phyloP scores from a whole-genome alignment of 768 basidiomycete genomes.

The Atractiella rhizophila region DNA sequence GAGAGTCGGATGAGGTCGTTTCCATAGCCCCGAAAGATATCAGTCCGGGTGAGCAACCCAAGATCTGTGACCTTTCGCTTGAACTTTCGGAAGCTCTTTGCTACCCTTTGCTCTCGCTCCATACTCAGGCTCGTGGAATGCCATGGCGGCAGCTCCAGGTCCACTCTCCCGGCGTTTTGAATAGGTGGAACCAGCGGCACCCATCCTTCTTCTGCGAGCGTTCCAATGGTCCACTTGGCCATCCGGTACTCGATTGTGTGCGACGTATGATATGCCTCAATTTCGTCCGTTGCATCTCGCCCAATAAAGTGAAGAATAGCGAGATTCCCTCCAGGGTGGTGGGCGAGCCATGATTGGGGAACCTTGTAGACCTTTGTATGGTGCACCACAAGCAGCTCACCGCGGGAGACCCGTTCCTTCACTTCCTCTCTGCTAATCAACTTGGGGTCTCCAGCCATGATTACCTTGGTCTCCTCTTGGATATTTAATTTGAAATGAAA shows the following conservation, averaged over 20 bases:
- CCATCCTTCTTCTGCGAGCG: constrained; percentile 33
- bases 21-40: constrained; percentile 65
- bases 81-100: constrained; percentile 23
- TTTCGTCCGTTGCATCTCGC: constrained; percentile 79
- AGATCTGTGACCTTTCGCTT: constrained; percentile 47
- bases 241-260: constrained; percentile 32
- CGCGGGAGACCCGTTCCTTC: constrained; percentile 4
- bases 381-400: constrained; percentile 10
- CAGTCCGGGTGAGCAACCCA: constrained; percentile 46
- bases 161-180: constrained; percentile 42
- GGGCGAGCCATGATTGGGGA: constrained; percentile 39
- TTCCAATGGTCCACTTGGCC: constrained; percentile 40
- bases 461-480: too few relatives aligned
- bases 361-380: constrained; percentile 7
- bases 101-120: constrained; percentile 5
- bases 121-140: constrained; percentile 13
- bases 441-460: too few relatives aligned
- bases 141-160: constrained; percentile 17
- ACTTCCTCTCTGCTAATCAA: constrained; percentile 6
- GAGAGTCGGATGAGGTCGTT: constrained; percentile 60
- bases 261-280: constrained; percentile 63
- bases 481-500: too few relatives aligned
- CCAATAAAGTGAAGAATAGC: constrained; percentile 85
- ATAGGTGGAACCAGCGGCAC: constrained; percentile 61
- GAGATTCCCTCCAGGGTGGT: constrained; percentile 72